Evolutionary conservation across 768 basidiomycete species (phyloP), one percentile per base, ranked within the genome.

Genomic region (Amanita pseudoporphyria): DNA sequence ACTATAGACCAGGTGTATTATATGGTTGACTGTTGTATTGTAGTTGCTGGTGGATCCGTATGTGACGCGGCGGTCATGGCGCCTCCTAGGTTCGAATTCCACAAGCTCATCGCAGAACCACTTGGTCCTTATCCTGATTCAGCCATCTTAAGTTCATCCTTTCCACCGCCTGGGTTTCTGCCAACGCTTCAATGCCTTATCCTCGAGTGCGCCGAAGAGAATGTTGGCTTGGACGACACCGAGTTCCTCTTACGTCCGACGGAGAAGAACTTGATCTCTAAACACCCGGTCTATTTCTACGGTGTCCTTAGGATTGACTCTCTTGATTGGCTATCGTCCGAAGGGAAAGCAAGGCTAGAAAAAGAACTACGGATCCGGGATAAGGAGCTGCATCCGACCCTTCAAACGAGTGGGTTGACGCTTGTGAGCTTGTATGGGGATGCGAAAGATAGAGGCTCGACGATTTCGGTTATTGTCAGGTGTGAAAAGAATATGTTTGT

Each of bases 281-380:
- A 52, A 16, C 47, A 60, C n/a, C 53, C 60, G 1, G 70, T 80
- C 16, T 64, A 70, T 9, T 78, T 82, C 52, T 74, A 71, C 28
- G 82, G 81, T 0, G 56, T 72, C 5, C 63, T 84, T 0, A 66
- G 67, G 33, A 70, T 84, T 52, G 56, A 65, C 2, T 50, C 63
- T 1, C 65, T 76, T 0, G 54, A 61, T 1, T 81, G 79, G 72
- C 71, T 85, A 18, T 75, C 79, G 1, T 63, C 66, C 0, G 57
- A 57, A 37, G 83, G 79, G 1, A 50, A 56, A 31, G 55, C 62
- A 33, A 62, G 55, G 45, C 55, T 85, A 5, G 62, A 75, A 45
- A 35, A 46, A 3, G 79, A 80, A 45, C 57, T 84, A 9, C 64
- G 67, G 16, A 52, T 67, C 35, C 63, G 75, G 13, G 69, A 72